Conservation (phyloP, 768 basidiomycete species). For the Trametes gibbosa region DNA sequence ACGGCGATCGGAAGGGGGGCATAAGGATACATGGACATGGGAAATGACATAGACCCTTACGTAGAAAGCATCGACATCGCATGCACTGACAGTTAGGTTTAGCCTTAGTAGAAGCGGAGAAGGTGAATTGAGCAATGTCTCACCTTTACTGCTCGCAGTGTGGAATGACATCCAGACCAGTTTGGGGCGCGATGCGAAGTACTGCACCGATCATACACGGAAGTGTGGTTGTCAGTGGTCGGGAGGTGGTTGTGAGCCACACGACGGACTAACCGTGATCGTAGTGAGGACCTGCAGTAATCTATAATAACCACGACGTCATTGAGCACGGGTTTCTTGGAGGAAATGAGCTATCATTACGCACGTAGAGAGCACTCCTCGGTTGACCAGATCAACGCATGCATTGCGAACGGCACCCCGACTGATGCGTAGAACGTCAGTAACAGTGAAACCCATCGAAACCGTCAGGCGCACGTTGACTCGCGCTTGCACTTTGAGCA, state of each 20-base stretch:
- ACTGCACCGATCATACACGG: neutral
- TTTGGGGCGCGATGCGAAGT: slow-evolving; percentile 5
- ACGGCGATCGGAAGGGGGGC: neutral
- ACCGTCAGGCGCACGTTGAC: neutral
- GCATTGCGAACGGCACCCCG: neutral
- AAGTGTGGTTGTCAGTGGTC: too few species aligned
- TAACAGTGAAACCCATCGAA: neutral
- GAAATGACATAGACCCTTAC: neutral
- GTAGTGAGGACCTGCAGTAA: slow-evolving; percentile 9
- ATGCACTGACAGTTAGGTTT: slow-evolving; percentile 2
- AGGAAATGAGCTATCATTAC: neutral
- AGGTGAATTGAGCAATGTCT: neutral
- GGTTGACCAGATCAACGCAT: slow-evolving; percentile 5
- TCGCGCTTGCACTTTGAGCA: neutral
- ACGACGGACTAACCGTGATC: neutral
- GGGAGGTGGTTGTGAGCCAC: neutral
- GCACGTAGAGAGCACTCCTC: slow-evolving; percentile 9
- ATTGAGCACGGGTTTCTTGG: neutral
- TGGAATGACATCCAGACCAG: slow-evolving; percentile 15
- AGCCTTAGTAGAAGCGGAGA: neutral
- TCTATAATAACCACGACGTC: neutral
- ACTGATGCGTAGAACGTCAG: neutral
- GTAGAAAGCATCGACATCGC: slow-evolving; percentile 7
- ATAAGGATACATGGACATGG: too few species aligned
- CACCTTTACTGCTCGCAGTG: slow-evolving; percentile 13